These are phyloP conservation scores for Saccharum officinarum DNA, from an alignment of 176 grass and related monocot species.

Conservation along the genomic window DNA sequence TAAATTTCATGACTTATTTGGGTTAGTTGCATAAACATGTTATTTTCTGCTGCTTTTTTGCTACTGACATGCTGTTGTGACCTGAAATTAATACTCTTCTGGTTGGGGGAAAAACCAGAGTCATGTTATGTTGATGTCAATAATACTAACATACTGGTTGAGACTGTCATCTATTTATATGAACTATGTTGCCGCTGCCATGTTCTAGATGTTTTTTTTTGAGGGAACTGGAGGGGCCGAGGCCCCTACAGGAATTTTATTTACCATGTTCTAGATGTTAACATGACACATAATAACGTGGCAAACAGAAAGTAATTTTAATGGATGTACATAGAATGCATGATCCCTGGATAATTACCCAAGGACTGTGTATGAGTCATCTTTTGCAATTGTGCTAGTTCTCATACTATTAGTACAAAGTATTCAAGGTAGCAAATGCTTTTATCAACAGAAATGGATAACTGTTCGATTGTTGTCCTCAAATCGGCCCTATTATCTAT, in stretches of 20 bases:
- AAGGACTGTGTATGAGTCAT: background rate
- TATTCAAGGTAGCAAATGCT: conserved; percentile 5
- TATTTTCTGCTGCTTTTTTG: background rate
- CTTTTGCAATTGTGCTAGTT: background rate
- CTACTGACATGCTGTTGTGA: background rate
- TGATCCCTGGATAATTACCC: background rate
- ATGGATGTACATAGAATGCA: background rate
- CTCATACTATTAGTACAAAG: background rate
- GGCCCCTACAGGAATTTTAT: too few relatives aligned
- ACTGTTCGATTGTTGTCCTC: background rate
- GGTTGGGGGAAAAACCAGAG: background rate
- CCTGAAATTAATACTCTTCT: background rate
- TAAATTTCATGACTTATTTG: background rate
- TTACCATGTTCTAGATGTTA: background rate
- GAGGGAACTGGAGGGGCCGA: too few relatives aligned
- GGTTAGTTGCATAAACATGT: background rate
- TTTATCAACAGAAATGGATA: background rate
- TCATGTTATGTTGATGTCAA: background rate
- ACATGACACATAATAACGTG: too few relatives aligned
- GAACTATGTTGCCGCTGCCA: background rate
- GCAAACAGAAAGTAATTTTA: background rate
- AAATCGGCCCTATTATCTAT: background rate
- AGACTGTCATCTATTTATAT: background rate
- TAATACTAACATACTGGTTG: background rate
- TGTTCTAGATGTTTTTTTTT: background rate